phyloP scores from a whole-genome alignment of 2,329 filamentous ascomycete species.

The Ophiostoma sp. region DNA sequence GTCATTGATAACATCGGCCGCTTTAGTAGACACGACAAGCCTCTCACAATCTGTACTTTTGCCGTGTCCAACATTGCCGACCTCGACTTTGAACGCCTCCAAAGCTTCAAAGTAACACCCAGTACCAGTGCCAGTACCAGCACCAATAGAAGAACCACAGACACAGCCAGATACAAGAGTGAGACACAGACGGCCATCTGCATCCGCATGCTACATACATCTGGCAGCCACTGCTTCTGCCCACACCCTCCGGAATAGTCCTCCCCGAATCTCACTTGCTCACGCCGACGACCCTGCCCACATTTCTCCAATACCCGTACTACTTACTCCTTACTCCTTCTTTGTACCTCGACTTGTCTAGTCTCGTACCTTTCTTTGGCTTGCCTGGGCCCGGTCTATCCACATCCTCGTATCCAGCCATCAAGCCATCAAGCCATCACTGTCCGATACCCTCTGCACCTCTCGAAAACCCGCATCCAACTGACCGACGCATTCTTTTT shows the following conservation, averaged over 20 bases:
- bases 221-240: background rate
- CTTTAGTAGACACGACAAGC: too few relatives aligned
- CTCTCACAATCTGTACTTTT: too few relatives aligned
- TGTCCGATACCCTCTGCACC: background rate
- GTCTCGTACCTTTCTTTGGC: too few relatives aligned
- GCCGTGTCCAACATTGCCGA: too few relatives aligned
- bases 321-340: background rate
- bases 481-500: background rate
- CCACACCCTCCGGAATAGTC: background rate
- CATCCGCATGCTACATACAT: constrained; percentile 1
- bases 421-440: background rate
- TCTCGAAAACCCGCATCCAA: background rate
- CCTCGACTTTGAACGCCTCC: too few relatives aligned
- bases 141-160: background rate
- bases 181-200: background rate
- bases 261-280: background rate
- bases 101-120: too few relatives aligned
- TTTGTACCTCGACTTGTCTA: background rate
- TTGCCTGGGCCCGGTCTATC: background rate
- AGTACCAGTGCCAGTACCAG: too few relatives aligned
- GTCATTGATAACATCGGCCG: too few relatives aligned
- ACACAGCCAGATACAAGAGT: background rate
- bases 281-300: background rate
- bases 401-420: background rate
- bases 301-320: background rate